phyloP scores from a whole-genome alignment of 371 early-diverging fungal species.

The Mortierella sp. region DNA sequence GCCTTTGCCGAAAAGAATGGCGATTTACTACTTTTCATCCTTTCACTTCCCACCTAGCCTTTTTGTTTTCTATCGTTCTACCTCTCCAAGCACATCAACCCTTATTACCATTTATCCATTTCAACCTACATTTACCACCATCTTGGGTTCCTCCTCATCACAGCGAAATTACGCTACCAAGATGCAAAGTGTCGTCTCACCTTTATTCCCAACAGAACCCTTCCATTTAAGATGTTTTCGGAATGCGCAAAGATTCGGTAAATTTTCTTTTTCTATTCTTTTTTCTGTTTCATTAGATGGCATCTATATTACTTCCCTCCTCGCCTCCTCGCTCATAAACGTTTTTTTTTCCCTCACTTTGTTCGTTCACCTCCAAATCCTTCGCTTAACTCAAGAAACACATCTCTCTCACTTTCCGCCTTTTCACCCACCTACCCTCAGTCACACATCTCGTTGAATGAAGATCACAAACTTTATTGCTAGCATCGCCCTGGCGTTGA shows the following conservation, averaged over 20 bases:
- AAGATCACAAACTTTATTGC: neutral
- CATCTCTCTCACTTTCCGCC: neutral
- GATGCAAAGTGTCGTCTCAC: too few relatives aligned
- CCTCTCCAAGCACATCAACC: neutral
- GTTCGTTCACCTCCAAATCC: neutral
- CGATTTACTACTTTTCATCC: too few relatives aligned
- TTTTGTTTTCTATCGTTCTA: neutral
- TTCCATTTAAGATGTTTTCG: too few relatives aligned
- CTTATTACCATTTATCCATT: neutral
- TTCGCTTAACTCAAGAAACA: neutral
- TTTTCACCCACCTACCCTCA: neutral
- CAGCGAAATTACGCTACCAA: too few relatives aligned
- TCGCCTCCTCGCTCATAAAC: too few relatives aligned
- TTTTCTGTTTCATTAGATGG: neutral
- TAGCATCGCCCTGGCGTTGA: conserved; percentile 9
- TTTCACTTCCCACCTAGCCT: too few relatives aligned
- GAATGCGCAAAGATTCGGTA: too few relatives aligned
- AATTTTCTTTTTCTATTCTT: too few relatives aligned
- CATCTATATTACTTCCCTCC: neutral
- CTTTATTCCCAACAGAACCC: too few relatives aligned
- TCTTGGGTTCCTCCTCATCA: neutral
- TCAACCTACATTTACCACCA: neutral
- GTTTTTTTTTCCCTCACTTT: neutral
- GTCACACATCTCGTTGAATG: conserved; percentile 12
- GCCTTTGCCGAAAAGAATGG: too few relatives aligned